These are phyloP conservation scores for Straminergon stramineum DNA, from an alignment of 225 moss, liverwort and hornwort genomes.

Conservation along the genomic window DNA sequence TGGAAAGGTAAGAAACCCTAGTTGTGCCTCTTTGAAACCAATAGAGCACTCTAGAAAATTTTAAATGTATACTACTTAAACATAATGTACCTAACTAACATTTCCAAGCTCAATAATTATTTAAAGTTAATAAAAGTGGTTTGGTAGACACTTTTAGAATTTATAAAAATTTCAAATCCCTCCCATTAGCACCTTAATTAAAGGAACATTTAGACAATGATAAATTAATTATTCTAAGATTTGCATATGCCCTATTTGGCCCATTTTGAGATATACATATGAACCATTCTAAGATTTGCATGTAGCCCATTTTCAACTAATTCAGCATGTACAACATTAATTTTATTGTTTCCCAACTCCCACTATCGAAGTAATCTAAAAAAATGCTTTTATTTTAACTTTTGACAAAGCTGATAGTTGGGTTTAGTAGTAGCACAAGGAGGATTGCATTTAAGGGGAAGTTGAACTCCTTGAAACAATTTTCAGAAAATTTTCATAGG, in stretches of 20 bases:
- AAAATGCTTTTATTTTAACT: background rate
- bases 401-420: background rate
- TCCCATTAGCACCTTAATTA: no score
- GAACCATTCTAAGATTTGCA: background rate
- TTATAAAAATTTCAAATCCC: background rate
- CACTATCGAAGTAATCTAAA: no score
- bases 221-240: background rate
- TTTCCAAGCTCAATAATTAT: background rate
- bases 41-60: background rate
- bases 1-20: background rate
- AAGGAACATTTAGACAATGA: background rate
- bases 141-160: background rate
- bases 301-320: background rate
- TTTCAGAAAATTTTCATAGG: no score
- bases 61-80: background rate
- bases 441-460: no score
- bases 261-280: background rate
- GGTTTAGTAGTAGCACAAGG: no score
- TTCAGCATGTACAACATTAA: background rate
- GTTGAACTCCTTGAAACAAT: no score
- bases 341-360: background rate
- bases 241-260: background rate
- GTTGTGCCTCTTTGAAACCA: background rate
- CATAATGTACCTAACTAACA: accelerated
- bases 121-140: no score